A percentile compares a stretch with the other conserved stretches of the same genome.
Evolutionary conservation across 495 filamentous ascomycete species (phyloP).

Genomic region (Neurospora intermedia): DNA sequence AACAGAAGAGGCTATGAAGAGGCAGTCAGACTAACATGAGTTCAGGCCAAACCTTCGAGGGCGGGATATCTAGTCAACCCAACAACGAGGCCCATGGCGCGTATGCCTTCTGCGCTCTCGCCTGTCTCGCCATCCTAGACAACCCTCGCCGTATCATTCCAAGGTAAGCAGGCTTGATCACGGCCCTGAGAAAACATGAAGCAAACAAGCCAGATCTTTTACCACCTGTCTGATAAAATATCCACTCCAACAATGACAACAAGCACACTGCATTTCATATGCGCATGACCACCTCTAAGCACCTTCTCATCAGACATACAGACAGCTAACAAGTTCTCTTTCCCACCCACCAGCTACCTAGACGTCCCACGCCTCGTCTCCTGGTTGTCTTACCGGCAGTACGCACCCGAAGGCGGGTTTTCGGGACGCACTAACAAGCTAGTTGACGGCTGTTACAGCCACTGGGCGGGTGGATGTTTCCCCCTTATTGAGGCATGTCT

Average conservation of each 20-base stretch:
- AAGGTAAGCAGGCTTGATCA: slow-evolving; percentile 37
- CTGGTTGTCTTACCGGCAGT: slow-evolving; percentile 84
- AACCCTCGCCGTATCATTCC: slow-evolving; percentile 60
- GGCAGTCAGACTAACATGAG: background rate
- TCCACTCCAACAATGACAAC: slow-evolving; percentile 8
- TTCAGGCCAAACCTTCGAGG: slow-evolving; percentile 85
- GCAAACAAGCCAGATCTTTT: background rate
- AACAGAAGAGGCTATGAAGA: background rate
- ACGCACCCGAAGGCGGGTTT: slow-evolving; percentile 84
- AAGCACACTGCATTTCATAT: slow-evolving; percentile 3
- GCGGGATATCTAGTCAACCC: slow-evolving; percentile 76
- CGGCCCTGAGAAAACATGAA: background rate
- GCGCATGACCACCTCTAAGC: background rate
- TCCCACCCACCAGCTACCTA: slow-evolving; percentile 47
- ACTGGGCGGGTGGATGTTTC: slow-evolving; percentile 95
- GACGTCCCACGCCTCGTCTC: slow-evolving; percentile 65
- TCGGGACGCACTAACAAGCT: slow-evolving; percentile 95
- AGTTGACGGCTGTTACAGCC: slow-evolving; percentile 94
- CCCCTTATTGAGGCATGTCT: slow-evolving; percentile 77
- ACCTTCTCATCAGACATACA: background rate
- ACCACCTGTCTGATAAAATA: background rate
- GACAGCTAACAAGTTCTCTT: background rate
- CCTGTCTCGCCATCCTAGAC: slow-evolving; percentile 72
- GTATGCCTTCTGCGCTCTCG: slow-evolving; percentile 91
- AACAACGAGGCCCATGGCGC: slow-evolving; percentile 88